Percentiles rank a stretch among this genome's conserved stretches.
Evolutionary conservation across 495 filamentous ascomycete species (phyloP).

Genomic region (Penicillium longicatenatum): DNA sequence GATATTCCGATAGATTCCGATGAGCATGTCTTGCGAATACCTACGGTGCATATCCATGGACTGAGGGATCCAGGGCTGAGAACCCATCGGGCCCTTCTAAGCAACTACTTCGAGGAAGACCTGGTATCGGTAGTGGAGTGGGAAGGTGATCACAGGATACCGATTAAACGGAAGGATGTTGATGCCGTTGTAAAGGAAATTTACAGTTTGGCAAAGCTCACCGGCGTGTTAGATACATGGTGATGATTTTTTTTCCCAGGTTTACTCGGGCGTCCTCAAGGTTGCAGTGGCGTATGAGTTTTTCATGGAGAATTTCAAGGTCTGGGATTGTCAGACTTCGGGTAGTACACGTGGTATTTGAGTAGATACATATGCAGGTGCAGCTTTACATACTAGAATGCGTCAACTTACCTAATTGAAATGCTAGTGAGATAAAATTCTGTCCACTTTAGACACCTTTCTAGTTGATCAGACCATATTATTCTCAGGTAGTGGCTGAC

Average conservation of each 20-base stretch:
- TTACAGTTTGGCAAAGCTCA: slow-evolving; percentile 1
- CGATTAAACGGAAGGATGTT: slow-evolving; percentile 9
- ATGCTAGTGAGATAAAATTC: no score
- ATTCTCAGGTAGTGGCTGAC: no score
- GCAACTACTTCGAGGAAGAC: not conserved
- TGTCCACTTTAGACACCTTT: no score
- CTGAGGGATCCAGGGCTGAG: slow-evolving; percentile 1
- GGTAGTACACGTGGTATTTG: no score
- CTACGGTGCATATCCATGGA: slow-evolving; percentile 12
- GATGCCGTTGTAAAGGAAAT: slow-evolving; percentile 4
- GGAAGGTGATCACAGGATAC: slow-evolving; percentile 10
- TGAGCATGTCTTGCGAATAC: not conserved
- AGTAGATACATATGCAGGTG: no score
- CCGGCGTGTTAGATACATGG: not conserved
- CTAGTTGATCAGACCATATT: no score
- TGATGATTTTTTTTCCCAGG: no score
- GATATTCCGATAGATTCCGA: not conserved
- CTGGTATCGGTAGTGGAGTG: slow-evolving; percentile 1
- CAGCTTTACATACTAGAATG: no score
- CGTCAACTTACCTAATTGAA: no score
- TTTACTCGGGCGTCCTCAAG: no score
- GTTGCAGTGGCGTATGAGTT: no score
- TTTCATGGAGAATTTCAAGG: not conserved
- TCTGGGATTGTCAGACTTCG: not conserved
- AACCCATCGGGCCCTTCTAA: not conserved